These are phyloP conservation scores for Coelastrella sp. DNA, from an alignment of 139 green algal species.

Conservation along the genomic window DNA sequence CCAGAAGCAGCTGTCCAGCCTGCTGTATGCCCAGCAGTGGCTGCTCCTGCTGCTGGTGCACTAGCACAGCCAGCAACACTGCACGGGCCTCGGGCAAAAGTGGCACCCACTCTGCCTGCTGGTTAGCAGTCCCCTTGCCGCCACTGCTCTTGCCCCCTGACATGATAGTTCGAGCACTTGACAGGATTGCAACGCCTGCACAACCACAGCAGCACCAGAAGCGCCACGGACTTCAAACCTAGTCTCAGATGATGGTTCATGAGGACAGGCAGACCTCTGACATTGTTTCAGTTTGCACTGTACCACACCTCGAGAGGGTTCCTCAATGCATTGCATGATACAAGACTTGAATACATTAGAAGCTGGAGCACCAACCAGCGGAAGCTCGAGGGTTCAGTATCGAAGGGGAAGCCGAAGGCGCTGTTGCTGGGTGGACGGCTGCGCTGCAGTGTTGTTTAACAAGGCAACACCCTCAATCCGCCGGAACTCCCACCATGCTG, in stretches of 20 bases:
- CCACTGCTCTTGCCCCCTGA: conserved; percentile 20
- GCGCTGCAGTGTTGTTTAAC: no score
- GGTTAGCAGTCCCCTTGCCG: background rate
- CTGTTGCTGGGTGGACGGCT: no score
- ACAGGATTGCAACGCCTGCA: conserved; percentile 2
- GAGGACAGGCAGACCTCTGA: no score
- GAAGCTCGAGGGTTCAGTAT: no score
- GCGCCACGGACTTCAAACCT: background rate
- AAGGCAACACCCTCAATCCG: no score
- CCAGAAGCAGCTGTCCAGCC: background rate
- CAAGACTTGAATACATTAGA: no score
- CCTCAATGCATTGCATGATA: background rate
- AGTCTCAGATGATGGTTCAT: background rate
- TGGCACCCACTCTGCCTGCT: background rate
- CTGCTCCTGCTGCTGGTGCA: background rate
- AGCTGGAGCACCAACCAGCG: no score
- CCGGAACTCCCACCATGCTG: no score
- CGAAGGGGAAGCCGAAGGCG: no score
- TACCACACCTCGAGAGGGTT: no score
- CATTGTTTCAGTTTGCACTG: no score
- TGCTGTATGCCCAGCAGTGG: background rate
- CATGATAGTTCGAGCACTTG: conserved; percentile 5
- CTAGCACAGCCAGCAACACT: background rate
- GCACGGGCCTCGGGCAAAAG: conserved; percentile 2
- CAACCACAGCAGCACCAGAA: background rate